Evolutionary conservation across 331 rosid species (phyloP), one percentile per base, ranked within the genome.

Genomic region (Erythrophleum ivorense): DNA sequence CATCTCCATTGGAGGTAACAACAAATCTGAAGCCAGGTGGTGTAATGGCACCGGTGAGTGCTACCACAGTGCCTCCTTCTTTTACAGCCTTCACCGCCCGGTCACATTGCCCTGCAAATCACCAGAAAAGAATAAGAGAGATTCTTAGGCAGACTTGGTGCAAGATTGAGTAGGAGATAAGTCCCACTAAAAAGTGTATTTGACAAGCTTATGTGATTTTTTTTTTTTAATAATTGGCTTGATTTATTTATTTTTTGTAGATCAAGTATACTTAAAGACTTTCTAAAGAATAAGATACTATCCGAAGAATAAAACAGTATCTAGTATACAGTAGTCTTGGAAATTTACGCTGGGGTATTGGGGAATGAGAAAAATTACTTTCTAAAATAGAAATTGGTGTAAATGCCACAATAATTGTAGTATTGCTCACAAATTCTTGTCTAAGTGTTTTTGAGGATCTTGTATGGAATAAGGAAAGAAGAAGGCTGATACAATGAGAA

Each of bases 11-110:
- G 7, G 99, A 93, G 43, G 97, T 92, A 6, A 96, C 97, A 5
- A 96, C 98, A 77, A 93, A 96, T 89, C 99, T 92, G 91, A 96
- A 96, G 7, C 98, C 99, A 41, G 99, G 97, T 21, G 98, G 92
- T 15, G 97, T 94, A 53, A 96, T 92, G 0, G 97, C 97, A 0
- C 99, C 99, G 2, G 98, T 96, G 14, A 94, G 80, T 12, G 89
- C 99, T 46, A 92, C 98, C 65, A 96, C 97, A 41, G 91, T 88
- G 0, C 99, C 99, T 16, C 94, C 98, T 84, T 93, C 97, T 89
- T 92, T 92, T 73, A 95, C 85, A 64, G 82, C 97, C 85, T 92
- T 93, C 92, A 93, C 97, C 36, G 98, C 99, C 83, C 79, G 89
- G 3, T 96, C 99, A 75, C 97, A 93, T 84, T 95, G 98, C 83